phyloP scores from a whole-genome alignment of 1,284 basidiomycete genomes.

The Leccinum solheimii region DNA sequence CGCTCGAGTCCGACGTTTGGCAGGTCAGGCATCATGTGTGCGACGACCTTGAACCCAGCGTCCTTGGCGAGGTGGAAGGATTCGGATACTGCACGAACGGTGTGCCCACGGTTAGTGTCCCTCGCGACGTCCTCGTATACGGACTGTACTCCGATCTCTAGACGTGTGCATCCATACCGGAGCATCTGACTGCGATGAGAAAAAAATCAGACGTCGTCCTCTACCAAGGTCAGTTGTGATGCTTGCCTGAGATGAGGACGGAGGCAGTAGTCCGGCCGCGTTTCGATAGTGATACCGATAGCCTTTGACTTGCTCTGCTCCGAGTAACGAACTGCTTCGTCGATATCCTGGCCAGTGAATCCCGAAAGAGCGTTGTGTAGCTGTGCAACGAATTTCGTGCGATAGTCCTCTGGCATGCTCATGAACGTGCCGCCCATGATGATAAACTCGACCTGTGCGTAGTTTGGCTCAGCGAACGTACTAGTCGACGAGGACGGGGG shows the following conservation, averaged over 20 bases:
- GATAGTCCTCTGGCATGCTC: constrained; percentile 97
- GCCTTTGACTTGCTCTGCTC: constrained; percentile 98
- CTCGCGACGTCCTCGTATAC: constrained; percentile 99
- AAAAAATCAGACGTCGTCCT: neutral
- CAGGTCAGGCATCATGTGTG: constrained; percentile 98
- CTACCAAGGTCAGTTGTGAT: neutral
- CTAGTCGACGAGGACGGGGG: neutral
- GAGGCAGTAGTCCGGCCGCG: constrained; percentile 96
- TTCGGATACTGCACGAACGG: constrained; percentile 95
- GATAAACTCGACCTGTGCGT: constrained; percentile 88
- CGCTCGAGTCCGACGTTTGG: constrained; percentile 98
- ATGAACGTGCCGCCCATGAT: constrained; percentile 99
- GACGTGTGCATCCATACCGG: constrained; percentile 95
- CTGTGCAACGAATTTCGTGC: constrained; percentile 86
- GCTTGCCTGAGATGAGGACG: constrained; percentile 87
- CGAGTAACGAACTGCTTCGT: constrained; percentile 96
- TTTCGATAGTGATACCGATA: constrained; percentile 99
- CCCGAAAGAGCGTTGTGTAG: constrained; percentile 97
- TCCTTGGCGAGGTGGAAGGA: constrained; percentile 99
- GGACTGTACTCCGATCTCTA: constrained; percentile 98
- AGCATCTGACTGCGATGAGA: constrained; percentile 84
- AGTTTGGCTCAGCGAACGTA: constrained; percentile 55
- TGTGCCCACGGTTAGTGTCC: constrained; percentile 98
- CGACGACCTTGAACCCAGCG: constrained; percentile 98
- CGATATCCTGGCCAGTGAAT: constrained; percentile 90